phyloP scores from a whole-genome alignment of 306 rosid genomes.

The Castanea mollissima region DNA sequence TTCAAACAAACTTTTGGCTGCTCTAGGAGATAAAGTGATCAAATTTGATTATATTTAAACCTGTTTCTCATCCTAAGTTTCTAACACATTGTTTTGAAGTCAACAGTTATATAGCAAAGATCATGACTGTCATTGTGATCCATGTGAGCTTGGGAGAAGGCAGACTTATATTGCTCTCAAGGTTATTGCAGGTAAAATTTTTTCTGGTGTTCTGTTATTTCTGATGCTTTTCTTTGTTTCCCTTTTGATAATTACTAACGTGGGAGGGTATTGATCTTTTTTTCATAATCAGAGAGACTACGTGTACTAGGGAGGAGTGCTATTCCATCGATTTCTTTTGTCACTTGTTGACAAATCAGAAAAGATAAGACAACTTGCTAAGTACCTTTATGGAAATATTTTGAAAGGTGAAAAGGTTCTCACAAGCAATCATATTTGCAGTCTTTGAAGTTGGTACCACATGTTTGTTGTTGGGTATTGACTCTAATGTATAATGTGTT shows the following conservation, averaged over 20 bases:
- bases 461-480: constrained; percentile 12
- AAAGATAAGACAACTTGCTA: constrained; percentile 75
- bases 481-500: constrained; percentile 9
- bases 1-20: neutral
- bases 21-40: neutral
- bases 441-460: constrained; percentile 12
- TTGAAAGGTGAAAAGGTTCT: constrained; percentile 63
- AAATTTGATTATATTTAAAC: neutral
- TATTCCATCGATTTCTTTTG: constrained; percentile 87
- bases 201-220: neutral
- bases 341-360: constrained; percentile 94
- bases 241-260: constrained; percentile 7
- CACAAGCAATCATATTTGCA: constrained; percentile 22
- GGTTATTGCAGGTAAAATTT: constrained; percentile 64
- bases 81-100: constrained; percentile 41
- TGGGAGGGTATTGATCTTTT: neutral
- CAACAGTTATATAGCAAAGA: constrained; percentile 80
- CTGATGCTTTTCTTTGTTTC: neutral
- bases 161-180: constrained; percentile 75
- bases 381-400: constrained; percentile 77
- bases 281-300: constrained; percentile 51
- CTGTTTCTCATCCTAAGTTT: neutral
- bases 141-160: constrained; percentile 94
- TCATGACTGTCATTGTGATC: constrained; percentile 83
- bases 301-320: constrained; percentile 96